Evolutionary conservation across 495 filamentous ascomycete genomes (phyloP), one percentile per base, ranked within the genome.

Genomic region (Hyphodiscus hymeniophilus): DNA sequence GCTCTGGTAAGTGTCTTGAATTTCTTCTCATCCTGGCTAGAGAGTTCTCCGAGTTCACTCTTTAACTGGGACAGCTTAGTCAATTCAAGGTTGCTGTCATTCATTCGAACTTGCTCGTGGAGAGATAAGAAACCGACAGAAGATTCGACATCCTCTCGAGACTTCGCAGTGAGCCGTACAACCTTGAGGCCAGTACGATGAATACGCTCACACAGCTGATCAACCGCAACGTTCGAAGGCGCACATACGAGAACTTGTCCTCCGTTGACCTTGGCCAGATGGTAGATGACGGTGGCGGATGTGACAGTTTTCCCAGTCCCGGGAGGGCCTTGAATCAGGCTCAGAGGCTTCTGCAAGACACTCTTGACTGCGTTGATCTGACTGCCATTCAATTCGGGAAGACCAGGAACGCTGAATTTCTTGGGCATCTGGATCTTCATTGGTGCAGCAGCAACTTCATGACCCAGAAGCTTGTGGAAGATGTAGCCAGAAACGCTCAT

Each of bases 401-500:
- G 76, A 31, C 92, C 92, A 10, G 94, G 92, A 38, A 94, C 92
- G 57, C 86, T 94, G 66, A 94, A 96, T 59, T 96, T 95, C 66
- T 92, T 90, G 17, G 92, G 92, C 72, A 97, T 81, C 57, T 86
- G 85, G 2, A 87, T 92, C 74, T 97, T 99, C 84, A 96, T 89
- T 0, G 94, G 89, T 12, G 88, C 91, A 17, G 90, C 87, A 10
- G 89, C 88, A 41, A 97, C 94, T 62, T 96, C 92, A 57, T 99
- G 90, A 38, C 92, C 92, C 15, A 99, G 80, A 11, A 99, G 77
- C 47, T 91, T 90, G 68, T 99, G 92, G 69, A 96, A 99, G 51
- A 99, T 95, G 69, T 97, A 99, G 36, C 92, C 92, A 18, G 91
- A 96, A 42, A 99, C 89, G 60, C 90, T 96, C 83, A 94, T 87